Evolutionary conservation across 192 early-diverging fungal genomes (phyloP).

Genomic region (Coemansia sp.): DNA sequence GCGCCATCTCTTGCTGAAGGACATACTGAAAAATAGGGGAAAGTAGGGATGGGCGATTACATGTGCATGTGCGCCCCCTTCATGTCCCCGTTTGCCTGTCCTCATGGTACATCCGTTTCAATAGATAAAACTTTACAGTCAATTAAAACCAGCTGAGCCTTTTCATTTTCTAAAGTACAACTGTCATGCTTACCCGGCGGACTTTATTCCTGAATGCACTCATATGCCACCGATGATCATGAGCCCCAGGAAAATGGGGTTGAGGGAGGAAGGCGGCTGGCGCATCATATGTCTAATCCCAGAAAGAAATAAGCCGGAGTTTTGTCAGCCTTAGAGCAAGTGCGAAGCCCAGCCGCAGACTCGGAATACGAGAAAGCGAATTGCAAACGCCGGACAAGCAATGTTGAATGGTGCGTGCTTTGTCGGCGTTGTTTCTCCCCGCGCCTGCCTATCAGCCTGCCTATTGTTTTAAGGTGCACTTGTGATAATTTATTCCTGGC

Average conservation of each 20-base stretch:
- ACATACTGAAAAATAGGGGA: neutral
- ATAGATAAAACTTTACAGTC: neutral
- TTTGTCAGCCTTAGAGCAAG: neutral
- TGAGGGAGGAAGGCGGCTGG: neutral
- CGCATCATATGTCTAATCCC: neutral
- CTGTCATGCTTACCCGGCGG: slow-evolving; percentile 7
- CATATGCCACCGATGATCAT: slow-evolving; percentile 3
- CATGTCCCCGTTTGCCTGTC: slow-evolving; percentile 3
- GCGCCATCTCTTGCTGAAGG: neutral
- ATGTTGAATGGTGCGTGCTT: no score
- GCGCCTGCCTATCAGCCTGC: no score
- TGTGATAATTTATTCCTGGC: neutral
- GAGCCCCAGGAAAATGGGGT: neutral
- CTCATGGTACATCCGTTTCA: neutral
- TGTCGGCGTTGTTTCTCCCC: no score
- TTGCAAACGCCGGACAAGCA: neutral
- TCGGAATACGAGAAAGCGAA: neutral
- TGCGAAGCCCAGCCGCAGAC: neutral
- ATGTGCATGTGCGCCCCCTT: slow-evolving; percentile 8
- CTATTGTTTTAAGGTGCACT: neutral
- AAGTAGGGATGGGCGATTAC: slow-evolving; percentile 15
- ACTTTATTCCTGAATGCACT: slow-evolving; percentile 4
- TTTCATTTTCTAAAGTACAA: neutral
- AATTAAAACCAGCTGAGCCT: slow-evolving; percentile 7
- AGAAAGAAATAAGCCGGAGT: neutral